Evolutionary conservation across 306 rosid species (phyloP).

Genomic region (Boehmeria nivea): DNA sequence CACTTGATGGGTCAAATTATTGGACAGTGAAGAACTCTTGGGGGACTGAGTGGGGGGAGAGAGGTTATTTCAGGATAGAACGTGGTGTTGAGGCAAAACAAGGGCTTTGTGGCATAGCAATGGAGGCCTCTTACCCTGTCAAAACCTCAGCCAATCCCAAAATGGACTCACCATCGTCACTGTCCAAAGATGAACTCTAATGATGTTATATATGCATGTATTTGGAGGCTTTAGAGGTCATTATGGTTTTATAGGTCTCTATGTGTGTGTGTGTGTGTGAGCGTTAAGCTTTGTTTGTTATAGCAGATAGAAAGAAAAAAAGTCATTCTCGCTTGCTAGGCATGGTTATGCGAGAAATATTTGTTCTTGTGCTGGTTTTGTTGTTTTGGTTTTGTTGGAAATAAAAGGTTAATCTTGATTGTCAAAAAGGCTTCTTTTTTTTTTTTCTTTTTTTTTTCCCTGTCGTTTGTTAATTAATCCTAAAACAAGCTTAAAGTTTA

Average conservation of each 20-base stretch:
- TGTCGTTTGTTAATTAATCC: no score
- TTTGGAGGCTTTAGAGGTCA: neutral
- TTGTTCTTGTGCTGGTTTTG: constrained; percentile 1
- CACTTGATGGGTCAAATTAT: constrained; percentile 23
- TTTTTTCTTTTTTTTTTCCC: no score
- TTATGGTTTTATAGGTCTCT: neutral
- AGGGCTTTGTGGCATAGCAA: constrained; percentile 38
- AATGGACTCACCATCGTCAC: neutral
- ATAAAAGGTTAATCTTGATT: neutral
- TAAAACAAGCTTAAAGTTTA: no score
- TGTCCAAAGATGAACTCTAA: constrained; percentile 17
- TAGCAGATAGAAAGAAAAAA: neutral
- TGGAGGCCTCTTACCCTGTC: constrained; percentile 32
- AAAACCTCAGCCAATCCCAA: constrained; percentile 14
- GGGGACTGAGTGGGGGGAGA: constrained; percentile 29
- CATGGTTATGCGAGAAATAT: neutral
- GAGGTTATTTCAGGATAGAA: constrained; percentile 24
- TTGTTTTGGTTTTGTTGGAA: neutral
- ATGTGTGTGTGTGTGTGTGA: no score
- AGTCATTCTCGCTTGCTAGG: neutral
- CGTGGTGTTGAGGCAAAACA: constrained; percentile 18
- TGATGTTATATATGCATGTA: no score
- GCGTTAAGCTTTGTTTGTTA: neutral
- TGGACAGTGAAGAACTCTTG: constrained; percentile 35
- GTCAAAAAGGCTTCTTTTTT: neutral